Conservation (phyloP, 257 asterid genomes). For the Primulina huaijiensis region DNA sequence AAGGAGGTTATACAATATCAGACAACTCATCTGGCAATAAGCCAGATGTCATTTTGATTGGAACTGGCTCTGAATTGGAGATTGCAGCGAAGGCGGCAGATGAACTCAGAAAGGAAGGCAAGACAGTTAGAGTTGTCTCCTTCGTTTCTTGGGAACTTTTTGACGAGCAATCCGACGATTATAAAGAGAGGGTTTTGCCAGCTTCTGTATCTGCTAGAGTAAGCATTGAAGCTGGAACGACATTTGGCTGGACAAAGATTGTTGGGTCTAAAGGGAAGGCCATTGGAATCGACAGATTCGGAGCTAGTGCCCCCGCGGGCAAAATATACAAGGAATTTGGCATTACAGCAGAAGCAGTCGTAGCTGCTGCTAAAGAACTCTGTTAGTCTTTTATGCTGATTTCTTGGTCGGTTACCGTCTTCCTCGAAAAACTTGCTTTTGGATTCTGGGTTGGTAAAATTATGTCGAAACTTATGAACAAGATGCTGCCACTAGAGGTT, state of each 20-base stretch:
- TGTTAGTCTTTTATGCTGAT: constrained; percentile 28
- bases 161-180: constrained; percentile 61
- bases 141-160: constrained; percentile 80
- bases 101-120: constrained; percentile 73
- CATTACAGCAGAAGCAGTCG: constrained; percentile 62
- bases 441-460: constrained; percentile 21
- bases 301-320: constrained; percentile 85
- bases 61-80: constrained; percentile 82
- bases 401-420: constrained; percentile 4
- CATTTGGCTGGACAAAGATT: constrained; percentile 69
- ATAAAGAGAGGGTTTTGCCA: constrained; percentile 71
- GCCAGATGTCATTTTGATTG: constrained; percentile 72
- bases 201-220: constrained; percentile 67
- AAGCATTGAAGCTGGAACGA: constrained; percentile 73
- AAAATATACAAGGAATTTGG: constrained; percentile 74
- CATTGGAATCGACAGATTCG: constrained; percentile 67
- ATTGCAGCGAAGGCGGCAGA: constrained; percentile 78
- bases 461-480: constrained; percentile 8
- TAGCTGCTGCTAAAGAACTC: constrained; percentile 61
- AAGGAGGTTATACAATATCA: constrained; percentile 66
- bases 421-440: not conserved
- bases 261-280: constrained; percentile 69
- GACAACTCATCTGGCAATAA: constrained; percentile 66
- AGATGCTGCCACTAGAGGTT: constrained; percentile 23
- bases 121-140: constrained; percentile 71